phyloP scores from a whole-genome alignment of 2,329 filamentous ascomycete genomes.

The Colletotrichum viniferum region DNA sequence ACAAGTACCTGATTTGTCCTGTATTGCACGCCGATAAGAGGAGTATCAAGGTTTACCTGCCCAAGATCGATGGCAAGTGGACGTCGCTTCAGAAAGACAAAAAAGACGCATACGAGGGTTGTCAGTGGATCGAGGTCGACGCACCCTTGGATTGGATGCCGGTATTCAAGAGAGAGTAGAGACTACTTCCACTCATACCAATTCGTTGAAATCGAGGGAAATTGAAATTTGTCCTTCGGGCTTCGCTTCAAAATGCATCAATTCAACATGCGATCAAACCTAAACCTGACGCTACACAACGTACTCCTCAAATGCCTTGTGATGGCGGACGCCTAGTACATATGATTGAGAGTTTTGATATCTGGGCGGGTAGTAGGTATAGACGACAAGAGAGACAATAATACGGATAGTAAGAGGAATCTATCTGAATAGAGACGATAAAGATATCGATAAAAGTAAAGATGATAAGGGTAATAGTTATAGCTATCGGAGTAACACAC shows the following conservation, averaged over 20 bases:
- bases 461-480: no score
- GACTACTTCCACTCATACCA: not conserved
- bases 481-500: no score
- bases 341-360: not conserved
- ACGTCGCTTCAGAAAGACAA: conserved; percentile 10
- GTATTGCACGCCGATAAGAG: conserved; percentile 54
- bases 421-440: no score
- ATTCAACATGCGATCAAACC: not conserved
- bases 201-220: not conserved
- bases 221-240: not conserved
- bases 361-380: no score
- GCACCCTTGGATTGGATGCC: conserved; percentile 24
- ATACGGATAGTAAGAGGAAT: no score
- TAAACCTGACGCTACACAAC: not conserved
- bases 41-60: conserved; percentile 56
- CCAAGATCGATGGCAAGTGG: conserved; percentile 27
- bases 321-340: not conserved
- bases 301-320: not conserved
- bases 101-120: not conserved
- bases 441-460: no score
- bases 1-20: conserved; percentile 62
- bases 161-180: conserved; percentile 12
- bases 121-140: conserved; percentile 17
- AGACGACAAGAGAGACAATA: no score
- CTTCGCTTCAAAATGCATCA: not conserved